Percentiles rank a stretch among this genome's conserved stretches.
phyloP scores from a whole-genome alignment of 441 rosid genomes.

The Populus tomentosa region DNA sequence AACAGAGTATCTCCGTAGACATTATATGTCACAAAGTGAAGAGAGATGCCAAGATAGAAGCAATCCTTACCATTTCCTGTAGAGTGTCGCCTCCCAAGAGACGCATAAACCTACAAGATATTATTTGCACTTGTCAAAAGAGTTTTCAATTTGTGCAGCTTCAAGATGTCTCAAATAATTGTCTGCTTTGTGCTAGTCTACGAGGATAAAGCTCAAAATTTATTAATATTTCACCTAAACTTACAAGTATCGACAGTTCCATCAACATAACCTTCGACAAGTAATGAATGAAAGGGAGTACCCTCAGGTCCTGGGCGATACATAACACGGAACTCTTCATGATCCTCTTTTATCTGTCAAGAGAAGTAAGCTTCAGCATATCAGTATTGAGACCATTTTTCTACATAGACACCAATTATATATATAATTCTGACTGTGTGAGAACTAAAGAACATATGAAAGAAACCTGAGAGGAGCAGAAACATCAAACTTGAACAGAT shows the following conservation, averaged over 20 bases:
- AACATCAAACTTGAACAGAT: neutral
- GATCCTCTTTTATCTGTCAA: conserved; percentile 71
- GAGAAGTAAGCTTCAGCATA: conserved; percentile 5
- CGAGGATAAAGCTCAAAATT: conserved; percentile 13
- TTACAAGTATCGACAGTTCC: conserved; percentile 80
- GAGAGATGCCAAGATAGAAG: conserved; percentile 5
- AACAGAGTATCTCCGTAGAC: neutral
- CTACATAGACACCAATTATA: neutral
- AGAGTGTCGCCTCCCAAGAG: conserved; percentile 73
- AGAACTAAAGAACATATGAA: neutral
- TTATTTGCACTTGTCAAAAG: conserved; percentile 9
- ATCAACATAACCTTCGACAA: conserved; percentile 91
- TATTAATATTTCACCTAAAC: conserved; percentile 23
- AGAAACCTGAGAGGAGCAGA: conserved; percentile 1
- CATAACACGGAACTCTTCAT: conserved; percentile 89
- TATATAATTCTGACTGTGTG: neutral
- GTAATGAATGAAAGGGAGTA: conserved; percentile 75
- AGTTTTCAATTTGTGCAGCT: conserved; percentile 5
- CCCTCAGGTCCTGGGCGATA: conserved; percentile 90
- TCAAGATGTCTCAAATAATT: conserved; percentile 7
- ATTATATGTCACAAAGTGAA: neutral
- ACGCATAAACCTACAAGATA: conserved; percentile 71
- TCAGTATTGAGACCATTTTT: neutral
- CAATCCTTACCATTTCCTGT: conserved; percentile 66
- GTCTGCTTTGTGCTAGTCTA: conserved; percentile 2